Evolutionary conservation across 805 yeast species (phyloP), one percentile per base, ranked within the genome.

Genomic region (Metschnikowia santaceciliae): DNA sequence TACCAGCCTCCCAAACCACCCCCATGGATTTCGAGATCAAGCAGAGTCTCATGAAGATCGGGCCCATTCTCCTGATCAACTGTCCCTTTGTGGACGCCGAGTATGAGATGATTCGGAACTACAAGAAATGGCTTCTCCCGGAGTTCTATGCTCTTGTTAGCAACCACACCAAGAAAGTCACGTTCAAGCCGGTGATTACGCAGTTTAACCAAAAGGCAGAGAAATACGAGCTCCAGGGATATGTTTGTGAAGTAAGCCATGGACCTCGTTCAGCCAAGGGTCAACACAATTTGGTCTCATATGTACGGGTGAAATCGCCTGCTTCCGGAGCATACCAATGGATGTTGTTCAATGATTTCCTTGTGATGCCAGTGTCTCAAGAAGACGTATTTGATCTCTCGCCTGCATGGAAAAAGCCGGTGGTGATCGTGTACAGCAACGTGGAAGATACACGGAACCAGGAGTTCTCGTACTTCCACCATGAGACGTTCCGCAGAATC

Each of bases 261-360:
- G 78, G 78, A 8, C 61, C 68, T 1, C 70, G 69, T 4, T 52
- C 63, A 3, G 51, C 68, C 0, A 53, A 55, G 39, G 81, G 81
- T 3, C 69, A 71, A 22, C 83, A 81, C 60, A 84, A 83, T 58
- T 64, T 85, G 47, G 86, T 88, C 0, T 78, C 90, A 0, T 79
- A 78, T 57, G 75, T 79, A 2, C 76, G 77, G 54, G 69, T 81
- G 3, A 71, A 67, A 14, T 48, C 56, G 3, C 54, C 55, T 2
- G 50, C 56, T 4, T 55, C 51, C 47, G 55, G 53, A 8, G 48
- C 45, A 23, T 76, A 76, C 43, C 63, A 63, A 58, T 94, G 99
- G 99, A 82, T 77, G 61, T 66, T 94, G 62, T 90, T 94, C 66
- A 94, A 94, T 63, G 98, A 94, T 66, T 94, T 92, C 67, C 71